These are phyloP conservation scores for Backusella tarrabulga DNA, from an alignment of 192 early-diverging fungal species.

Conservation along the genomic window DNA sequence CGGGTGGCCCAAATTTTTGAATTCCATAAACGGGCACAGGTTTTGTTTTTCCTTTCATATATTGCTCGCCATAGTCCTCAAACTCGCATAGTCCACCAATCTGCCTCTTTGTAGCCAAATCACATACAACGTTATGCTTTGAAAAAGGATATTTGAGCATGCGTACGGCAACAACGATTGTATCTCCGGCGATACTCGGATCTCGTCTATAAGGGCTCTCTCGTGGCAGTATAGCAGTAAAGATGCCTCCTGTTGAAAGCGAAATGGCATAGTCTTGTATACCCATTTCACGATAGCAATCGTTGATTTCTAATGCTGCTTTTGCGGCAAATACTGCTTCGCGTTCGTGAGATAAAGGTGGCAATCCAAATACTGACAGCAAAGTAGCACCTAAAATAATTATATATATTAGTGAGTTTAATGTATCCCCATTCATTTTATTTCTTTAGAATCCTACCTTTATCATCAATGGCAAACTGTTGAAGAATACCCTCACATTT, in stretches of 20 bases:
- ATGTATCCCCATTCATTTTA: neutral
- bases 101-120: slow-evolving; percentile 41
- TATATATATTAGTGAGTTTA: neutral
- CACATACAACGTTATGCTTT: slow-evolving; percentile 43
- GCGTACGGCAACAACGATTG: slow-evolving; percentile 51
- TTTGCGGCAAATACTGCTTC: slow-evolving; percentile 54
- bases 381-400: slow-evolving; percentile 39
- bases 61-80: slow-evolving; percentile 47
- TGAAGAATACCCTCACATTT: slow-evolving; percentile 53
- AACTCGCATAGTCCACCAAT: slow-evolving; percentile 43
- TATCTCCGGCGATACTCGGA: slow-evolving; percentile 51
- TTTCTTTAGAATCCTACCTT: slow-evolving; percentile 21
- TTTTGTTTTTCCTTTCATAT: slow-evolving; percentile 48
- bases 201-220: slow-evolving; percentile 48
- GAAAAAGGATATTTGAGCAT: slow-evolving; percentile 52
- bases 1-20: slow-evolving; percentile 34
- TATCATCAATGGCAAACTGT: slow-evolving; percentile 56
- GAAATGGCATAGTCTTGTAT: slow-evolving; percentile 45
- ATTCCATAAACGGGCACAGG: slow-evolving; percentile 43
- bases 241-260: slow-evolving; percentile 47
- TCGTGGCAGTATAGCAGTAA: slow-evolving; percentile 41
- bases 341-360: slow-evolving; percentile 48
- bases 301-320: slow-evolving; percentile 41
- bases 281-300: slow-evolving; percentile 16
- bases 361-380: slow-evolving; percentile 47